Evolutionary conservation across 2,329 filamentous ascomycete genomes (phyloP), one percentile per base, ranked within the genome.

Genomic region (Apiospora koreana): DNA sequence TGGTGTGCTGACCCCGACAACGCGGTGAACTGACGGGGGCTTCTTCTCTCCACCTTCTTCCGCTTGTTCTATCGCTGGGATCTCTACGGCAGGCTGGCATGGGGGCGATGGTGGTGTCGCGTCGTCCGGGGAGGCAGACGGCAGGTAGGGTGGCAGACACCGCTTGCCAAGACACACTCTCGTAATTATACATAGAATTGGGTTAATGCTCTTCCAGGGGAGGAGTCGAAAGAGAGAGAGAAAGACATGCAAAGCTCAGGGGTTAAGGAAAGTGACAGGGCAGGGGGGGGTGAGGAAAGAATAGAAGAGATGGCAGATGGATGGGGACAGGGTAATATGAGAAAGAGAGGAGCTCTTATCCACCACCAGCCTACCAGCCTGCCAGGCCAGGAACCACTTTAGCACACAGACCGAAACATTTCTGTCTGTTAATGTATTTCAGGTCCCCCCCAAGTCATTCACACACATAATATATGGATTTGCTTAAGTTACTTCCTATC

Each of bases 351-450:
- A 62, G 54, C 54, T 38, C 54, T 38, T 62, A 38, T n/a, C 54
- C 54, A 62, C 54, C 21, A 14, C 18, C 31, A 14, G n/a, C n/a
- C n/a, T n/a, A n/a, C n/a, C n/a, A n/a, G n/a, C n/a, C n/a, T n/a
- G n/a, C n/a, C n/a, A n/a, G n/a, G n/a, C n/a, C n/a, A n/a, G n/a
- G 54, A n/a, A 23, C 54, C 54, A 62, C 54, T 62, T 38, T 62
- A 62, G 54, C 54, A 62, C 54, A 62, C 54, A 62, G 54, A 62
- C 54, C 31, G 54, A 62, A 62, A 62, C 54, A 62, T 38, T 38
- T 62, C 28, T 38, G 31, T 62, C 28, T 38, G 31, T 21, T 4
- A 16, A 50, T 50, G 46, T 50, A 16, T 16, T 5, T 43, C 14
- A 12, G 2, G 16, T 10, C 41, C 14, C 12, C 41, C 54, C 28